Percentiles rank a stretch among this genome's conserved stretches.
phyloP scores from a whole-genome alignment of 352 stramenopile genomes.

The Phytopythium boreale region DNA sequence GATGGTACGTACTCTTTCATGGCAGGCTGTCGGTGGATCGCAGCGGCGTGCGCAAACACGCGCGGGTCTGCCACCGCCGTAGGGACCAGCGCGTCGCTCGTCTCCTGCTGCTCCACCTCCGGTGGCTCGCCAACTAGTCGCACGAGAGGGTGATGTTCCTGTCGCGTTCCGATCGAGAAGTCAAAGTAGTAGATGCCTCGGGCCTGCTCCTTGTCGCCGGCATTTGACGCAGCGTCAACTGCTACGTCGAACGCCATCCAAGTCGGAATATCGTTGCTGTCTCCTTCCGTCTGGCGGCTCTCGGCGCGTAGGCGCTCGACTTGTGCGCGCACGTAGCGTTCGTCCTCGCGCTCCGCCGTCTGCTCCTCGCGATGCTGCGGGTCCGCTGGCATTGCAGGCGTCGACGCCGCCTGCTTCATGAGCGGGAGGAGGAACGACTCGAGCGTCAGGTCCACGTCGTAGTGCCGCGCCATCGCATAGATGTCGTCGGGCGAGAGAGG shows the following conservation, averaged over 20 bases:
- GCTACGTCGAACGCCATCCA: conserved; percentile 62
- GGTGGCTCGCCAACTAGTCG: conserved; percentile 17
- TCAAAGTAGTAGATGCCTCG: conserved; percentile 53
- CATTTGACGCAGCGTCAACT: not conserved
- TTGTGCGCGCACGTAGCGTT: conserved; percentile 49
- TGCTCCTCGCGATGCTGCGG: conserved; percentile 11
- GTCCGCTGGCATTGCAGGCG: conserved; percentile 37
- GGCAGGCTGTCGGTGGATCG: conserved; percentile 40
- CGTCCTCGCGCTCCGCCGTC: conserved; percentile 16
- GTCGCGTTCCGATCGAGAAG: conserved; percentile 36
- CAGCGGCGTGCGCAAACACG: conserved; percentile 42
- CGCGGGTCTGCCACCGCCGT: conserved; percentile 27
- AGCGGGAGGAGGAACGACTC: conserved; percentile 52
- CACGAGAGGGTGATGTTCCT: conserved; percentile 37
- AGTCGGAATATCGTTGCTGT: conserved; percentile 8
- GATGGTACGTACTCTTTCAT: conserved; percentile 67
- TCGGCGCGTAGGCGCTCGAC: conserved; percentile 34
- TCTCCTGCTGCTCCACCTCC: conserved; percentile 8
- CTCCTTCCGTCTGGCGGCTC: conserved; percentile 13
- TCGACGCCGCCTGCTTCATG: conserved; percentile 45
- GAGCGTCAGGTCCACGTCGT: conserved; percentile 37
- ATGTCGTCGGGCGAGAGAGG: conserved; percentile 42
- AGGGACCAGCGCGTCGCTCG: conserved; percentile 11
- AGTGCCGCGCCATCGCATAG: conserved; percentile 31
- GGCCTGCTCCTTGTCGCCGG: not conserved